Evolutionary conservation across 495 filamentous ascomycete species (phyloP).

Genomic region (Aspergillus saccharolyticus): DNA sequence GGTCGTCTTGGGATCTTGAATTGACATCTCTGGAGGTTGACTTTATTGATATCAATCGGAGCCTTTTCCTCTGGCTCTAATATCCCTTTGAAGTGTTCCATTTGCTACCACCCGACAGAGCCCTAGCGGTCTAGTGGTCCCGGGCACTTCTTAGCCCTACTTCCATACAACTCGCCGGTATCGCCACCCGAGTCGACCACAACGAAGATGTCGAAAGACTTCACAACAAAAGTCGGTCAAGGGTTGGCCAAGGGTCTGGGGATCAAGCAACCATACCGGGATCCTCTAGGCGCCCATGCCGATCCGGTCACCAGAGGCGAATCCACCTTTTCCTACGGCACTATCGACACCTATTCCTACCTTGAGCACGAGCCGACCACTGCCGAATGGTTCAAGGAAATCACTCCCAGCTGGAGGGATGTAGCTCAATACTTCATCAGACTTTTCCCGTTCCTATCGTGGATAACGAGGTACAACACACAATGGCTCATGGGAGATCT

Average conservation of each 20-base stretch:
- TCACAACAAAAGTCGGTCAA: conserved; percentile 58
- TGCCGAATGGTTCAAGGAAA: conserved; percentile 61
- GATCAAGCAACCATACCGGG: conserved; percentile 72
- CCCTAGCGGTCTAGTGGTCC: neutral
- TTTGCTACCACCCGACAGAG: neutral
- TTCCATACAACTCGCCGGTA: conserved; percentile 4
- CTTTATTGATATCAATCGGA: neutral
- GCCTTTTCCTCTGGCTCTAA: neutral
- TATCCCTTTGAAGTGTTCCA: neutral
- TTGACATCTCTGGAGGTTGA: neutral
- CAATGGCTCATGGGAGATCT: conserved; percentile 87
- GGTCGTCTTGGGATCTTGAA: conserved; percentile 10
- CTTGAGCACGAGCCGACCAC: conserved; percentile 76
- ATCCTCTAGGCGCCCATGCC: conserved; percentile 44
- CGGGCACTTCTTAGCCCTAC: conserved; percentile 19
- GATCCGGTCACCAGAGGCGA: conserved; percentile 65
- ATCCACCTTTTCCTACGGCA: conserved; percentile 70
- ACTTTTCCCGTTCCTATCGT: conserved; percentile 81
- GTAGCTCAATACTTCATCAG: conserved; percentile 55
- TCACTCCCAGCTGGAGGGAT: conserved; percentile 53
- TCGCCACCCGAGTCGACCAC: conserved; percentile 4
- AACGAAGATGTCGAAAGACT: conserved; percentile 35
- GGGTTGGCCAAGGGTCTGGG: conserved; percentile 73
- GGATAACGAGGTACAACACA: conserved; percentile 84
- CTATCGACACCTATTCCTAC: conserved; percentile 72